Base-by-base conservation (phyloP, 106 monocot species). In the Xerophyta viscosa region DNA sequence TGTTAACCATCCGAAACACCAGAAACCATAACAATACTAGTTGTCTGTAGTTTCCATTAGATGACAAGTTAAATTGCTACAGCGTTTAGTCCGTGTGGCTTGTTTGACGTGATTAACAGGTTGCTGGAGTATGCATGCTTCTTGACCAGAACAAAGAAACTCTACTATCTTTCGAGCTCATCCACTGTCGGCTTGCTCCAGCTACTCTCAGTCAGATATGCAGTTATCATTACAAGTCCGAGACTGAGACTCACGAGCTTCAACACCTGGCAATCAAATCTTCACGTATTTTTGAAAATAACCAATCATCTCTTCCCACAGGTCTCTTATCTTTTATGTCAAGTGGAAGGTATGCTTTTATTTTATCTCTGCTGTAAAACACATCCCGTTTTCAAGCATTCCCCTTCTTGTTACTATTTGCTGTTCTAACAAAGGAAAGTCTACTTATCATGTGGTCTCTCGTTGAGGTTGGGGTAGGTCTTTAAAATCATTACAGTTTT, bases 111-210 rank as follows among this genome's bases (percentile, higher is more conserved):
- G 20, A 50, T 43, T 37, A 51, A 29, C 73, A 90, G 89, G 77
- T 84, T 60, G 64, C 80, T 66, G 89, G 77, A 65, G 67, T 71
- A 31, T 77, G 77, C 56, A 67, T 67, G 77, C 72, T 84, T 71
- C 73, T 90, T 41, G 74, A 51, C 19, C 73, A 60, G 60, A 69
- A 90, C 58, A 77, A 46, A 54, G 67, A 73, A 33, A 80, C 80
- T 31, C 69, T 90, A 54, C 13, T 46, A 27, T 80, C 73, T 54
- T 51, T 90, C 19, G 71, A 74, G 31, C 68, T 90, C 27, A 48
- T 77, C 24, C 63, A 71, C 48, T 80, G 84, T 37, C 64, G 60
- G 30, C 71, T 90, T 68, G 45, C 67, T 66, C 61, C 56, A 11
- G 19, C 33, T 29, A 37, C 48, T 58, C 19, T 80, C 55, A 60